phyloP scores from a whole-genome alignment of 1,139 yeast genomes.

The Suzukiozyma palmioleophila region DNA sequence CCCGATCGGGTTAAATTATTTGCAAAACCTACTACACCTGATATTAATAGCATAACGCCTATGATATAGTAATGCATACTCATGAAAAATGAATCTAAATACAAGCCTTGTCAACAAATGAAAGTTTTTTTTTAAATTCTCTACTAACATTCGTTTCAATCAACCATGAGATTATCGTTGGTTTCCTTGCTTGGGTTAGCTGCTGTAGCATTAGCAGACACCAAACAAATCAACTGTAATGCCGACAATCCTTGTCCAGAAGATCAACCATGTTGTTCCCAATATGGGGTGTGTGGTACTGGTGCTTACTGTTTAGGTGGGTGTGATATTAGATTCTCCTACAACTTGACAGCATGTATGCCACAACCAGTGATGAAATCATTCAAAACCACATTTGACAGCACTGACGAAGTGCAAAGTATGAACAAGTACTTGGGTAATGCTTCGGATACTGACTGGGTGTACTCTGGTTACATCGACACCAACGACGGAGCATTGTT shows the following conservation, averaged over 20 bases:
- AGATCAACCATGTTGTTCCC: conserved; percentile 75
- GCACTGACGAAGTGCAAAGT: conserved; percentile 25
- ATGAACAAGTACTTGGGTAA: conserved; percentile 63
- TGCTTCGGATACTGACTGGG: conserved; percentile 63
- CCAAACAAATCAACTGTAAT: conserved; percentile 40
- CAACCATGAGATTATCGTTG: conserved; percentile 1
- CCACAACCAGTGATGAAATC: conserved; percentile 49
- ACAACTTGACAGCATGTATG: conserved; percentile 59
- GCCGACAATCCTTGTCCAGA: conserved; percentile 58
- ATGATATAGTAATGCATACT: no score
- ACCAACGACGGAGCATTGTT: conserved; percentile 50
- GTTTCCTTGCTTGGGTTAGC: conserved; percentile 8
- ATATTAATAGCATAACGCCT: no score
- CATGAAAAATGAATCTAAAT: no score
- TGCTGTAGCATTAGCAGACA: conserved; percentile 14
- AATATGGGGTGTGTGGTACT: conserved; percentile 79
- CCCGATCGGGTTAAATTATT: no score
- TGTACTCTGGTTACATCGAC: conserved; percentile 65
- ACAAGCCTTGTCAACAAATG: no score
- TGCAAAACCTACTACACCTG: no score
- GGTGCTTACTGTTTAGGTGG: conserved; percentile 81
- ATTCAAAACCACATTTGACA: conserved; percentile 34
- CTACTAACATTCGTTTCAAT: no score
- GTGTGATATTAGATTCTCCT: conserved; percentile 69
- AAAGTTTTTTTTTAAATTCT: no score